A percentile compares a stretch with the other conserved stretches of the same genome.
Conservation (phyloP, 495 filamentous ascomycete species). For the Lophiostoma macrostomum region DNA sequence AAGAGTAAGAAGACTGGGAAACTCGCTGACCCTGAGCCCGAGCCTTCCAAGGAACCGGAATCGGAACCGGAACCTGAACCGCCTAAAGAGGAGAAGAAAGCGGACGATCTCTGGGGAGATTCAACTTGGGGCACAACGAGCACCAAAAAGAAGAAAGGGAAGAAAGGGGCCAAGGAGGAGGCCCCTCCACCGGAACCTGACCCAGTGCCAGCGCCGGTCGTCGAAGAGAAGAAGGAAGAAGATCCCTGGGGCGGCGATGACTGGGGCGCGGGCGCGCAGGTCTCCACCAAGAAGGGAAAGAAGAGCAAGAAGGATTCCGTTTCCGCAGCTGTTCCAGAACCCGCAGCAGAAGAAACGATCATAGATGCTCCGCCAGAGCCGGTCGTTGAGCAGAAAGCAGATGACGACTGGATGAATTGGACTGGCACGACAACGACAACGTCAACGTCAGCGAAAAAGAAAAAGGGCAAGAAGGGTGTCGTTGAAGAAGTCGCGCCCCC, state of each 20-base stretch:
- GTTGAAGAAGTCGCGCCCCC: slow-evolving; percentile 18
- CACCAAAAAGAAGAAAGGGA: slow-evolving; percentile 28
- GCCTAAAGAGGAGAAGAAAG: slow-evolving; percentile 9
- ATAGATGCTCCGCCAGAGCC: slow-evolving; percentile 15
- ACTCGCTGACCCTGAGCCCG: slow-evolving; percentile 8
- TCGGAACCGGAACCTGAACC: slow-evolving; percentile 25
- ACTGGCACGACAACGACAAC: background rate
- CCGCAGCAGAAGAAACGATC: slow-evolving; percentile 17
- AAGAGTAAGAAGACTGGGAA: slow-evolving; percentile 13
- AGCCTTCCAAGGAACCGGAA: slow-evolving; percentile 24
- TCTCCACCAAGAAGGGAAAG: slow-evolving; percentile 20
- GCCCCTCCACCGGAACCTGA: slow-evolving; percentile 5
- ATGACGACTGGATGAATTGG: slow-evolving; percentile 18
- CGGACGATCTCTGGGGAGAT: slow-evolving; percentile 25
- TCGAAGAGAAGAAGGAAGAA: slow-evolving; percentile 16
- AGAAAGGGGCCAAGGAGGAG: slow-evolving; percentile 22
- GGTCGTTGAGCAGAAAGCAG: slow-evolving; percentile 9
- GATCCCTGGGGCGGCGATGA: slow-evolving; percentile 13
- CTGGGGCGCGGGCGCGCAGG: slow-evolving; percentile 1
- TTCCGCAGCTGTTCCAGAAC: slow-evolving; percentile 21
- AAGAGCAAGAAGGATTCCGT: slow-evolving; percentile 35
- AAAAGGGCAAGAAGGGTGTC: slow-evolving; percentile 25
- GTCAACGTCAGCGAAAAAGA: slow-evolving; percentile 16
- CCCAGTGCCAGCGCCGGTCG: slow-evolving; percentile 45
- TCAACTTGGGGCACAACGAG: slow-evolving; percentile 16